Evolutionary conservation across 371 early-diverging fungal species (phyloP), one percentile per base, ranked within the genome.

Genomic region (Dinochytrium kinnereticum): DNA sequence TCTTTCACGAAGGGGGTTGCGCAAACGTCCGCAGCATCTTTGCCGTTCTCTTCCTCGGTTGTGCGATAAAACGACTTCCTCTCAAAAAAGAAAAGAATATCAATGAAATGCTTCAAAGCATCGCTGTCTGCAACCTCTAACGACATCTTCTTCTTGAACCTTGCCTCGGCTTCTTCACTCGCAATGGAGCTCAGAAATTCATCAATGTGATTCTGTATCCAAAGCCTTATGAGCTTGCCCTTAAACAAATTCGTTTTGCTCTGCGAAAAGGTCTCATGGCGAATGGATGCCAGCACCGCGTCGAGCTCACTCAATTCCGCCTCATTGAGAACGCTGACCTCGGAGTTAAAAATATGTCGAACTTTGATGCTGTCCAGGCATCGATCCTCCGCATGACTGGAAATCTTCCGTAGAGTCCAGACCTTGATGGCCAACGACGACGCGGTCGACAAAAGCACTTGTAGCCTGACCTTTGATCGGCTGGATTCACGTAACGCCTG

Each of bases 191-290:
- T 61, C n/a, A 82, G 34, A 19, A 68, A 66, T 53, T 84, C 77
- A 61, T 88, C 86, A 69, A 85, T 69, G 73, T 83, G 82, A 26
- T 84, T 78, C 64, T 88, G 85, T n/a, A 89, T 84, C 80, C 85
- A 87, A 19, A 86, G 76, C 31, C 81, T 81, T 53, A 81, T 70
- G 59, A 87, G 67, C 26, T 86, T 81, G 38, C 80, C 59, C 59
- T 69, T 59, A 59, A 77, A 76, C 81, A 80, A 13, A 0, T 57
- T 26, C 2, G 31, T 50, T 31, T 71, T 76, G 2, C 68, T 51
- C 50, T 61, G 19, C 31, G 36, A 36, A 24, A 59, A 19, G 10
- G 36, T 30, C 28, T 76, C 67, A 15, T 66, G 10, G n/a, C 68
- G 49, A 24, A 64, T 37, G 24, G 40, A 39, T 33, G 68, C 59